A percentile compares a stretch with the other conserved stretches of the same genome.
These are phyloP conservation scores for Ogataea degrootiae DNA, from an alignment of 805 yeast species.

Conservation along the genomic window DNA sequence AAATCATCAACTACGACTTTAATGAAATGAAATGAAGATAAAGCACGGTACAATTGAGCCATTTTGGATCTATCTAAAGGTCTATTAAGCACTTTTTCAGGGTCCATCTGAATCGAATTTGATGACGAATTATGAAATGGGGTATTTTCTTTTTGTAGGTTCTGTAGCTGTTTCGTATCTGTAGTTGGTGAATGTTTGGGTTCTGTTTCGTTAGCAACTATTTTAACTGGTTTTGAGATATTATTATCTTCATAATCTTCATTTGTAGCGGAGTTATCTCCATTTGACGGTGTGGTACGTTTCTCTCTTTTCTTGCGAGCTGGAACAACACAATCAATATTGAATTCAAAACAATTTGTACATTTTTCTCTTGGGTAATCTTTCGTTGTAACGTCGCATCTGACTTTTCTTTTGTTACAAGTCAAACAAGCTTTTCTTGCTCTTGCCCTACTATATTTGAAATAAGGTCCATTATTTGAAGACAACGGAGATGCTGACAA, in stretches of 20 bases:
- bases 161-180: no score
- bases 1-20: constrained; percentile 1
- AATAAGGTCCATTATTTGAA: background rate
- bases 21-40: background rate
- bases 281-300: background rate
- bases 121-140: background rate
- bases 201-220: no score
- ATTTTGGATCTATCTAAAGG: background rate
- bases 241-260: background rate
- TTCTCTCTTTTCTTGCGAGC: constrained; percentile 1
- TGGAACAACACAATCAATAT: constrained; percentile 1
- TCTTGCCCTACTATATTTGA: constrained; percentile 2
- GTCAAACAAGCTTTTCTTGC: constrained; percentile 3
- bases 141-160: background rate
- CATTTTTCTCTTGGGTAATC: background rate
- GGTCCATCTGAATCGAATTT: constrained; percentile 1
- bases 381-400: constrained; percentile 2
- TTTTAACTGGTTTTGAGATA: no score
- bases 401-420: constrained; percentile 2
- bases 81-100: background rate
- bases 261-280: no score
- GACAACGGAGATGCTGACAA: constrained; percentile 1
- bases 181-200: no score
- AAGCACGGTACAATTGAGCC: background rate
- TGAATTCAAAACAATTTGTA: constrained; percentile 3